Evolutionary conservation across 345 rosid species (phyloP).

Genomic region (Hibiscus tridactylites): DNA sequence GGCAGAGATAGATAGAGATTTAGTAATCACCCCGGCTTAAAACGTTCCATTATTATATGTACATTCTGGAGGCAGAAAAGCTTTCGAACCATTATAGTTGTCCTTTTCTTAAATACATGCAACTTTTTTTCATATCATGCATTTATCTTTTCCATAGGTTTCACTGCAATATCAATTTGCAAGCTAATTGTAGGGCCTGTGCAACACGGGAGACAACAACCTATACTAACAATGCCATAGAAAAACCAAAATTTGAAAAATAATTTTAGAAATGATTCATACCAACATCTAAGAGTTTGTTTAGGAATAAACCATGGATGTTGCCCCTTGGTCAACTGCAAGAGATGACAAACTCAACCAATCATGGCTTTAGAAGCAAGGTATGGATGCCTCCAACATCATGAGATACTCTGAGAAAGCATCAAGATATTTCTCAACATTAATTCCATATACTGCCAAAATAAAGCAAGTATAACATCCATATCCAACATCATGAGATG

Average conservation of each 20-base stretch:
- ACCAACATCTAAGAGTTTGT: neutral
- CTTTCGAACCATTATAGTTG: neutral
- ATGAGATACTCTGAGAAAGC: slow-evolving; percentile 3
- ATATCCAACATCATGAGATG: neutral
- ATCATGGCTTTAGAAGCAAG: neutral
- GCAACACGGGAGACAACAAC: neutral
- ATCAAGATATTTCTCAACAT: neutral
- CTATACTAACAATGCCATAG: neutral
- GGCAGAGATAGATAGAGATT: neutral
- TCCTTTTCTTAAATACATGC: neutral
- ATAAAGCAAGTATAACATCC: neutral
- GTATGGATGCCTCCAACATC: neutral
- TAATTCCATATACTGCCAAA: neutral
- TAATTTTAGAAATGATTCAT: neutral
- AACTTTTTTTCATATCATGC: neutral
- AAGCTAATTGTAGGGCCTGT: neutral
- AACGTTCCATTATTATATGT: neutral
- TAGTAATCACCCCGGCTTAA: neutral
- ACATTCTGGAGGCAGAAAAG: neutral
- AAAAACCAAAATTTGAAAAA: neutral
- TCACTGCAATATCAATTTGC: neutral
- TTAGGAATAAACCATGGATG: neutral
- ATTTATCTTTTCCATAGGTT: neutral
- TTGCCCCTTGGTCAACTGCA: neutral
- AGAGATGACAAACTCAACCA: neutral